Base-by-base conservation (phyloP, 2,329 filamentous ascomycete genomes). In the Fusarium vanettenii region DNA sequence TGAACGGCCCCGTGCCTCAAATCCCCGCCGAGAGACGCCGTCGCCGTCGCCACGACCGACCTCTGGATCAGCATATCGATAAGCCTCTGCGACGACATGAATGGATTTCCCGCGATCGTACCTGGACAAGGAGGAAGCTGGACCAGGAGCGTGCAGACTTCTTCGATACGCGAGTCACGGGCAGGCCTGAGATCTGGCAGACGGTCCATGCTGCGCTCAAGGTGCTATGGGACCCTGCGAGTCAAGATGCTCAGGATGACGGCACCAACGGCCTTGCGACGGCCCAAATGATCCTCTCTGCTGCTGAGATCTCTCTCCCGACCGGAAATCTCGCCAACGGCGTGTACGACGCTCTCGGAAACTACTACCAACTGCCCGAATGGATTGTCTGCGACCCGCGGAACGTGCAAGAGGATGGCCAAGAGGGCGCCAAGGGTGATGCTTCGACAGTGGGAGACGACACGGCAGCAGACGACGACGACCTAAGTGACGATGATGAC, bases 161-260 rank as follows among this genome's bases (percentile, higher is more conserved):
- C 86, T 98, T 97, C 83, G 95, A 98, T 71, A 98, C 95, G 2
- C 87, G 95, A 56, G 94, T 97, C 18, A 93, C 93, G 0, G 95
- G 95, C 3, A 88, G 91, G 5, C 79, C 88, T 6, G 94, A 98
- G 82, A 89, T 97, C 29, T 98, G 96, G 96, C 90, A 90, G 76
- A 92, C 94, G 0, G 82, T 98, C 16, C 88, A 89, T 55, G 86
- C 91, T 1, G 93, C 92, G 0, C 87, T 95, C 20, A 89, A 93
- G 70, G 85, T 94, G 8, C 81, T 98, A 71, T 92, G 92, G 85
- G 87, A 87, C 13, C 86, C 88, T 1, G 87, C 89, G 27, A 71
- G 69, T 6, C 78, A 81, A n/a, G 79, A 81, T 52, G 77, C 78
- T 10, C 82, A 83, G 27, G 78, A 84, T 4, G 84, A 85, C 41